These are phyloP conservation scores for Panaeolus papilionaceus DNA, from an alignment of 768 basidiomycete species.

Conservation along the genomic window DNA sequence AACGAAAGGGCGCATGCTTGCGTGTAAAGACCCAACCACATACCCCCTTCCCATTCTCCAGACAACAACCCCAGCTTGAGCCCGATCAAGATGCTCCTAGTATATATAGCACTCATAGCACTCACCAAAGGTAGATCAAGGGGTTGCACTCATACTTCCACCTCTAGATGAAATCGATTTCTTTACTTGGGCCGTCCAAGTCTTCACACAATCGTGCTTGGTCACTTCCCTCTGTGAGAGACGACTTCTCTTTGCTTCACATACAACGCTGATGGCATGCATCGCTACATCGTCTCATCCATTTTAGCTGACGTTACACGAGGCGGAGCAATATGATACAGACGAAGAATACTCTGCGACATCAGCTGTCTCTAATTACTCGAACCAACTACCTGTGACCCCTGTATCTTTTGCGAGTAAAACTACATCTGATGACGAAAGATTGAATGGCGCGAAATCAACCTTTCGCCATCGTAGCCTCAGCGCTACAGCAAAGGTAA, in stretches of 20 bases:
- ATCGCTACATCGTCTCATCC: not conserved
- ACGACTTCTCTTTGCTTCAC: not conserved
- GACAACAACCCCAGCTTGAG: not conserved
- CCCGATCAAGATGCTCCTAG: not conserved
- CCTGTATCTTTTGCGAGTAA: not conserved
- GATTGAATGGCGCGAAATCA: not conserved
- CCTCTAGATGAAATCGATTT: not conserved
- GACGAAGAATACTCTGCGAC: not conserved
- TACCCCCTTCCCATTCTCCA: slow-evolving; percentile 6
- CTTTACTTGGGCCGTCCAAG: not conserved
- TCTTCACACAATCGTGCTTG: not conserved
- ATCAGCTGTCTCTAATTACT: not conserved
- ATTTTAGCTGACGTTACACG: not conserved
- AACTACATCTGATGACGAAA: not conserved
- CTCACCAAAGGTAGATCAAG: no score
- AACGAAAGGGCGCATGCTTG: slow-evolving; percentile 46
- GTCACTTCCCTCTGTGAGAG: not conserved
- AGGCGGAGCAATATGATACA: not conserved
- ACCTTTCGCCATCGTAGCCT: not conserved
- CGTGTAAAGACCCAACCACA: slow-evolving; percentile 35
- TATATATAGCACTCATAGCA: no score
- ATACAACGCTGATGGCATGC: not conserved
- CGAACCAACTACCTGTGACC: not conserved
- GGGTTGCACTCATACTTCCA: not conserved
- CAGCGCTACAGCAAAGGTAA: not conserved